Conservation (phyloP, 495 filamentous ascomycete genomes). For the Trichoderma virens region DNA sequence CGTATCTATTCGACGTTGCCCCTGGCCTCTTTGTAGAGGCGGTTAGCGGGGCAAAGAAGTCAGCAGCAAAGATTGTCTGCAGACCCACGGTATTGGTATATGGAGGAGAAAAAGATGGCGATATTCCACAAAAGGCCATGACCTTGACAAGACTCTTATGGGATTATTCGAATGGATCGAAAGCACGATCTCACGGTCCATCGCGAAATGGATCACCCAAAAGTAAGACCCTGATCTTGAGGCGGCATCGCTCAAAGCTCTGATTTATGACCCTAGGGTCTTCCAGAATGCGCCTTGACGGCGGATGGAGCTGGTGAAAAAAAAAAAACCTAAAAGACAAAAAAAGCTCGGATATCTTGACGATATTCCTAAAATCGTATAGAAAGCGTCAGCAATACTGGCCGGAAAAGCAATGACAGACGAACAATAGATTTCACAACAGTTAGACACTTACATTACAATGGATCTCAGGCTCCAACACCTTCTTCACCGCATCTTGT, state of each 20-base stretch:
- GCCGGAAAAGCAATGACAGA: background rate
- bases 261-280: constrained; percentile 5
- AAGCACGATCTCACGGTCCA: background rate
- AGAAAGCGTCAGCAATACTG: constrained; percentile 6
- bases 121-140: constrained; percentile 1
- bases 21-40: constrained; percentile 13
- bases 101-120: background rate
- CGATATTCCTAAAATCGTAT: background rate
- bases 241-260: constrained; percentile 7
- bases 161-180: constrained; percentile 3
- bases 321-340: background rate
- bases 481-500: background rate
- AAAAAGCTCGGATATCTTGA: background rate
- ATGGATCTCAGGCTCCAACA: background rate
- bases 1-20: constrained; percentile 11
- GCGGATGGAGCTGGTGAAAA: background rate
- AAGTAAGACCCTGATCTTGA: constrained; percentile 5
- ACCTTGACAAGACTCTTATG: background rate
- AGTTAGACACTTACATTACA: background rate
- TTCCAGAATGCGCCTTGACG: background rate
- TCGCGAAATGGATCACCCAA: background rate
- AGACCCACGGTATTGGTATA: constrained; percentile 8
- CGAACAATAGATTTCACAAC: background rate
- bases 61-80: background rate
- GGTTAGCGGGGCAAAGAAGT: constrained; percentile 1